Evolutionary conservation across 495 filamentous ascomycete species (phyloP).

Genomic region (Rostrohypoxylon terebratum): DNA sequence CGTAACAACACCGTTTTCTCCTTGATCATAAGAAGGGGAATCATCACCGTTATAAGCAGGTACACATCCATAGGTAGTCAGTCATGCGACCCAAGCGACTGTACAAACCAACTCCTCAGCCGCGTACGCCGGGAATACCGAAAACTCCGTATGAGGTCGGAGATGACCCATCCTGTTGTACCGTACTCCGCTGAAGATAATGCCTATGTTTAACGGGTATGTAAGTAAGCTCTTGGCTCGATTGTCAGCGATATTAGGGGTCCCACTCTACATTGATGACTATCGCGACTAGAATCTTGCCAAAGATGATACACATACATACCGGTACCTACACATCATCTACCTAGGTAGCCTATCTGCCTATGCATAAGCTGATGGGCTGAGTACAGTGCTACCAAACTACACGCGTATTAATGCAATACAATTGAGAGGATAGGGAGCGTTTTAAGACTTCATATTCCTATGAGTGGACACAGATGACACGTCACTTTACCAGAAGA

Average conservation of each 20-base stretch:
- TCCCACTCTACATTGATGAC: not conserved
- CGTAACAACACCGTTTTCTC: not conserved
- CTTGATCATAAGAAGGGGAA: not conserved
- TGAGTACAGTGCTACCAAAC: not conserved
- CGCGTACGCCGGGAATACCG: constrained; percentile 15
- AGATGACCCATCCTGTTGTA: constrained; percentile 19
- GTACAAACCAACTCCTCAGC: constrained; percentile 18
- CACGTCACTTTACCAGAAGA: constrained; percentile 36
- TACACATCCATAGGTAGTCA: no score
- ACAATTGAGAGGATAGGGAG: not conserved
- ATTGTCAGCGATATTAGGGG: constrained; percentile 13
- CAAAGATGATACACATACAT: not conserved
- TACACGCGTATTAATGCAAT: constrained; percentile 1
- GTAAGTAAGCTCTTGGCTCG: constrained; percentile 33
- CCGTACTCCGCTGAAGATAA: constrained; percentile 28
- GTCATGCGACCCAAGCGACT: constrained; percentile 3
- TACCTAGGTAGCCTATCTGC: not conserved
- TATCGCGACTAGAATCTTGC: not conserved
- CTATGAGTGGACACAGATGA: constrained; percentile 31
- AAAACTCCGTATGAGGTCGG: constrained; percentile 29
- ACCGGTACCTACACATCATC: no score
- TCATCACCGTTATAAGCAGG: constrained; percentile 10
- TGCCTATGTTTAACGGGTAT: constrained; percentile 21
- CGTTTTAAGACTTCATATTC: constrained; percentile 19
- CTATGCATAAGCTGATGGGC: not conserved